Evolutionary conservation across 371 early-diverging fungal genomes (phyloP), one percentile per base, ranked within the genome.

Genomic region (Mortierella sp.): DNA sequence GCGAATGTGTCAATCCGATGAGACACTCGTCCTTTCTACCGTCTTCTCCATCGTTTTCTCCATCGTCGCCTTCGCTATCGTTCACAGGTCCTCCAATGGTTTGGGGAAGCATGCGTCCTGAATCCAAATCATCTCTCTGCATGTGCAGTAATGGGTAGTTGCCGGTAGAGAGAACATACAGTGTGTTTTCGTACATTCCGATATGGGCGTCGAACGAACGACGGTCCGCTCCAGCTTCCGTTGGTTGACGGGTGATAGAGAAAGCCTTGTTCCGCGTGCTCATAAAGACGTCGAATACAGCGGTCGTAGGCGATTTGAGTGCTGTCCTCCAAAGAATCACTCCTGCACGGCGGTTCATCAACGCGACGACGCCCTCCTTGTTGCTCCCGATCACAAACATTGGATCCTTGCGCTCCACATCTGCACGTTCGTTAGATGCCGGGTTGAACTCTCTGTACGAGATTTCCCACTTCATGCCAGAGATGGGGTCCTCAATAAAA

Each of bases 381-480:
- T 82, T 57, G 69, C 74, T 74, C 8, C 82, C 75, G 53, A 86
- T 79, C 74, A 77, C 76, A 3, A 72, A 71, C 50, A n/a, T 50
- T 0, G 71, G 59, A 9, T 59, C 75, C 8, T 11, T 10, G 8
- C 37, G 19, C 13, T 64, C 57, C n/a, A 74, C 37, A 31, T 37
- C 50, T 0, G 78, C 61, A 24, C 24, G 48, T 19, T 87, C 72
- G 16, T 73, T 43, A 44, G 82, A 61, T 19, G 37, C 78, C 31
- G 82, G 77, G 64, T 86, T 82, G 59, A 79, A 80, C 28, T 81
- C 77, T 61, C 86, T 79, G 76, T 87, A 83, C 8, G 87, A 80
- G 4, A 84, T 74, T 24, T 76, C 84, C 80, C 82, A 88, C 44
- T 75, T 70, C 77, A 76, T 74, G 14, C 72, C 74, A 28, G 79